Percentiles rank a stretch among this genome's conserved stretches.
These are phyloP conservation scores for Aspergillus ochraceoroseus DNA, from an alignment of 2,329 filamentous ascomycete genomes.

Conservation along the genomic window DNA sequence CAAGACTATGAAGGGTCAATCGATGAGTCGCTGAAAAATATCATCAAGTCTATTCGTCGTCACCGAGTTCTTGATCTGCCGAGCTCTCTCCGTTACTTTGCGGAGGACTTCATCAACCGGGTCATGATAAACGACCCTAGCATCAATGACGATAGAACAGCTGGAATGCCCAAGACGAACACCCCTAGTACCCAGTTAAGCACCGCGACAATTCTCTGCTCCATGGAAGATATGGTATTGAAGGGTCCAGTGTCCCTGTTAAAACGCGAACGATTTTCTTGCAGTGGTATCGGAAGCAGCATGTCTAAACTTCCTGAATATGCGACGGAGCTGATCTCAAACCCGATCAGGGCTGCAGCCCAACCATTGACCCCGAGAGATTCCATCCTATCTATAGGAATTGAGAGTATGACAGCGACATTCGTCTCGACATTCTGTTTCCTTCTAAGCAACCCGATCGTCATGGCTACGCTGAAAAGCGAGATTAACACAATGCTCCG, in stretches of 20 bases:
- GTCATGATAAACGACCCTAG: neutral
- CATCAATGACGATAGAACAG: neutral
- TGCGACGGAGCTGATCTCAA: neutral
- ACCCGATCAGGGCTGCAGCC: no score
- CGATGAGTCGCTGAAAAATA: conserved; percentile 6
- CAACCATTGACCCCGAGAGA: no score
- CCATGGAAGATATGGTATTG: conserved; percentile 7
- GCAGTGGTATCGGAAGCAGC: neutral
- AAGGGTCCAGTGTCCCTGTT: conserved; percentile 6
- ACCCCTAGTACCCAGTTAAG: neutral
- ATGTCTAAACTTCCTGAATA: neutral
- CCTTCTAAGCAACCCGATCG: conserved; percentile 2
- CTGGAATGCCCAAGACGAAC: neutral
- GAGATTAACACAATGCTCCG: conserved; percentile 14
- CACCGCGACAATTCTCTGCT: neutral
- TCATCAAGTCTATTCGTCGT: conserved; percentile 12
- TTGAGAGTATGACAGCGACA: conserved; percentile 3
- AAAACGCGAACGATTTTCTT: conserved; percentile 7
- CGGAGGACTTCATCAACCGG: conserved; percentile 6
- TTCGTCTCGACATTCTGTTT: conserved; percentile 12
- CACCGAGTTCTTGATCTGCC: conserved; percentile 10
- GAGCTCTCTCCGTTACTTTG: conserved; percentile 7
- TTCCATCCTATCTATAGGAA: neutral
- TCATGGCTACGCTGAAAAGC: conserved; percentile 7
- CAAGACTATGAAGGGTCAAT: conserved; percentile 14